phyloP scores from a whole-genome alignment of 1,284 basidiomycete species.

The Leccinum ponderosum region DNA sequence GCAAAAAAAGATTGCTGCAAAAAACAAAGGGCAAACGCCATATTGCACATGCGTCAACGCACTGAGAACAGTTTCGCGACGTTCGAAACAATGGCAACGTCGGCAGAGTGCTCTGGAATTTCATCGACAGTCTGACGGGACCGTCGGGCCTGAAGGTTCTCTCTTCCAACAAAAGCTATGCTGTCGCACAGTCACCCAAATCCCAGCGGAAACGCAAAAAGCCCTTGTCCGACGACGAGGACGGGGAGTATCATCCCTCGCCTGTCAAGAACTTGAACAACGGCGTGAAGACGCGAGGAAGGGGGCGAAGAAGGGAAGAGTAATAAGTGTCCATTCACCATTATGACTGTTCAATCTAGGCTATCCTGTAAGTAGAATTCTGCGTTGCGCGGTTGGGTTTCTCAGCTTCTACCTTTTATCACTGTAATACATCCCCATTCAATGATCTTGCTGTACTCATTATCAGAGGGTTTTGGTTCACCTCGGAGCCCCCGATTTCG shows the following conservation, averaged over 20 bases:
- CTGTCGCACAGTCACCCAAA: slow-evolving; percentile 1
- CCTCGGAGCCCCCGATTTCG: neutral
- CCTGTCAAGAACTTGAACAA: slow-evolving; percentile 39
- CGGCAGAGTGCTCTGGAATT: slow-evolving; percentile 54
- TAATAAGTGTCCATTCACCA: neutral
- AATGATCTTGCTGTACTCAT: neutral
- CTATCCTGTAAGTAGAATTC: neutral
- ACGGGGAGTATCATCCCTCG: slow-evolving; percentile 49
- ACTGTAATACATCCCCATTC: neutral
- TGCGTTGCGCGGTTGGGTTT: neutral
- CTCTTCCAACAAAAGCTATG: slow-evolving; percentile 8
- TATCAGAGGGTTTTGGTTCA: neutral
- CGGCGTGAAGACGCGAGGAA: slow-evolving; percentile 39
- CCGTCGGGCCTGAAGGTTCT: slow-evolving; percentile 33
- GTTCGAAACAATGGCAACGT: slow-evolving; percentile 59
- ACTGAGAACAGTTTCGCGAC: slow-evolving; percentile 53
- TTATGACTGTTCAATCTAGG: neutral
- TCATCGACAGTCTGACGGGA: slow-evolving; percentile 45
- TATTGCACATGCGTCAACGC: slow-evolving; percentile 52
- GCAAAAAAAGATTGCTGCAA: too few relatives aligned
- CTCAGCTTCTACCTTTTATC: neutral
- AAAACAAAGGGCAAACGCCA: slow-evolving; percentile 41
- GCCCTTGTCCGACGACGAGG: slow-evolving; percentile 39
- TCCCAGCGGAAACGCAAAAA: slow-evolving; percentile 36
- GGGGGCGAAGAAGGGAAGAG: slow-evolving; percentile 16